Evolutionary conservation across 306 rosid genomes (phyloP).

Genomic region (Inga leiocalycina): DNA sequence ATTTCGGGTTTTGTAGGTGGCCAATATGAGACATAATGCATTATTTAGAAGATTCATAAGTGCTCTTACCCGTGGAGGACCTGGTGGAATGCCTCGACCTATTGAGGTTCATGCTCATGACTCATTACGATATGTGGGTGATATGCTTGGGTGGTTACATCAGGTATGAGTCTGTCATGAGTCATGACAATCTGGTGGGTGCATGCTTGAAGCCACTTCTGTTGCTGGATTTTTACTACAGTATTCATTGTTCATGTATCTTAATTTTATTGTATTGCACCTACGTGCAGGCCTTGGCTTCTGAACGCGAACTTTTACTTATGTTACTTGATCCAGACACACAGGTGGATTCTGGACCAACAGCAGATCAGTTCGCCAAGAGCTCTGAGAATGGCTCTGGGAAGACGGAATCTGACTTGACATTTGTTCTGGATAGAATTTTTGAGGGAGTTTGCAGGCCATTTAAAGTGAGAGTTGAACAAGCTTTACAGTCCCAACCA

Average conservation of each 20-base stretch:
- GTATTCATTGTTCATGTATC: constrained; percentile 15
- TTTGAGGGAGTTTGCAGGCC: constrained; percentile 99
- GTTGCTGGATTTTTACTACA: constrained; percentile 17
- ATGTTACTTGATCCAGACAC: constrained; percentile 85
- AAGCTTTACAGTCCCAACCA: constrained; percentile 95
- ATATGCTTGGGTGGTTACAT: constrained; percentile 98
- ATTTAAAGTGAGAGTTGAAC: constrained; percentile 96
- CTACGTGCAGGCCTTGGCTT: constrained; percentile 84
- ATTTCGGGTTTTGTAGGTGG: constrained; percentile 64
- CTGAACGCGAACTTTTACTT: constrained; percentile 94
- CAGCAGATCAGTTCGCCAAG: constrained; percentile 56
- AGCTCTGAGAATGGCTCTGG: constrained; percentile 55
- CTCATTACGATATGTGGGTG: constrained; percentile 92
- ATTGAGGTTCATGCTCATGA: constrained; percentile 99
- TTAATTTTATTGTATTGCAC: constrained; percentile 13
- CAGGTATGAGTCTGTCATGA: constrained; percentile 57
- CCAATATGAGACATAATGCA: constrained; percentile 96
- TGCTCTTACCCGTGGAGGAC: constrained; percentile 98
- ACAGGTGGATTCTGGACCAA: constrained; percentile 55
- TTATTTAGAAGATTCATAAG: constrained; percentile 93
- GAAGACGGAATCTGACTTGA: constrained; percentile 75
- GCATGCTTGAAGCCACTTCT: constrained; percentile 34
- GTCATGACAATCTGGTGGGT: constrained; percentile 32
- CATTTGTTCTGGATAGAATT: constrained; percentile 93
- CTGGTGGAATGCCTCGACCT: constrained; percentile 99